Base-by-base conservation (phyloP, 306 rosid species). In the Vicia sativa region DNA sequence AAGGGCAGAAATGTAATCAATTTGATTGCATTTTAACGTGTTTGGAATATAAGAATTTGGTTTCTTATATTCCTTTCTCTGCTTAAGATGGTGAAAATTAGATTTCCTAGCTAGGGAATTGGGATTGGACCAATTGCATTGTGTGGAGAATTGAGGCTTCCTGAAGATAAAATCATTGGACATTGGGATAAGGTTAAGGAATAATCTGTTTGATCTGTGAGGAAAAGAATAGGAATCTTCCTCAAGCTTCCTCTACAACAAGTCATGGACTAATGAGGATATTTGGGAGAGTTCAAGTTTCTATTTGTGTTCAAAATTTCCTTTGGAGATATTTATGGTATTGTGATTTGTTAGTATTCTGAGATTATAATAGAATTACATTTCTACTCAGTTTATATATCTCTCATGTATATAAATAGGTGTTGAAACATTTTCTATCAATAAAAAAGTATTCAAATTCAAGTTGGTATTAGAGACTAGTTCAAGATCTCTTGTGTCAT, bases 21-120 rank as follows among this genome's bases (percentile, higher is more conserved):
- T n/a, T 14, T 35, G 13, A 13, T 5, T 39, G 28, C 42, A 25
- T 68, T 68, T 68, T 68, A 28, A 54, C 13, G 7, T 69, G 50
- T n/a, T 53, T 50, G 41, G 53, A 9, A 53, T 18, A 26, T 1
- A 18, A 15, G 26, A 52, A 53, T 68, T n/a, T 68, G 18, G 1
- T 25, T 39, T 26, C 45, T n/a, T 28, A 11, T 6, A 55, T 26
- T 55, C 23, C 9, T 23, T 28, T 55, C 26, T 14, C 38, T 38
- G 2, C 52, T 23, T 9, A 4, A 42, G 37, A 55, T 48, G 23
- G 65, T 16, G 15, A 26, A 41, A 39, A 23, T 42, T 41, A 54
- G 14, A 55, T 28, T 14, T 39, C 55, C 25, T 69, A 54, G 53
- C 25, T 39, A n/a, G 35, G 53, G 28, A 55, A 41, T 54, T 41